Percentiles rank a stretch among this genome's conserved stretches.
Conservation (phyloP, 768 basidiomycete genomes). For the Lenzites betulinus region DNA sequence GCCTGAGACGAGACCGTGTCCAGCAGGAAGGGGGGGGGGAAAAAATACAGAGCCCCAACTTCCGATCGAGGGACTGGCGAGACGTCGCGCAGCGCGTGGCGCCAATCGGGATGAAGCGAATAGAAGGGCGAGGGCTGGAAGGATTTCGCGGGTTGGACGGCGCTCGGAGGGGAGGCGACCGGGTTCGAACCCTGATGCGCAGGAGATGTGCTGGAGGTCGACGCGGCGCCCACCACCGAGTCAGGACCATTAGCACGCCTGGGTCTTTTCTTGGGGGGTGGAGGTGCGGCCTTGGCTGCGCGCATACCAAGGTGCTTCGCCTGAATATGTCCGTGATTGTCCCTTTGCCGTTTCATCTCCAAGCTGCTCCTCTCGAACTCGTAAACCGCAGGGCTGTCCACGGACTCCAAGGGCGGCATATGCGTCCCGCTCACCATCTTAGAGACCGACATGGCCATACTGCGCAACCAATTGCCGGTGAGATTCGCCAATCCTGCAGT, state of each 20-base stretch:
- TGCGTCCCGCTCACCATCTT: not conserved
- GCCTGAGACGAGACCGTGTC: conserved; percentile 1
- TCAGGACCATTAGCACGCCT: no score
- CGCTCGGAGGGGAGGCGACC: not conserved
- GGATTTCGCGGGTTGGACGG: not conserved
- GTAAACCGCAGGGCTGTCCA: not conserved
- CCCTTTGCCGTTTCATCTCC: no score
- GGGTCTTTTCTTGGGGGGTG: no score
- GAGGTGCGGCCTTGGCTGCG: not conserved
- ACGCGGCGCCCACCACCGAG: no score
- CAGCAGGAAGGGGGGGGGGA: conserved; percentile 5
- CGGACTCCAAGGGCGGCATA: not conserved
- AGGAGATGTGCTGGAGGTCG: no score
- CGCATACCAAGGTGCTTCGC: not conserved
- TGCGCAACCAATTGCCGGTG: not conserved
- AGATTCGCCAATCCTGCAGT: not conserved
- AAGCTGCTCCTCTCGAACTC: no score
- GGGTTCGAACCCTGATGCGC: no score
- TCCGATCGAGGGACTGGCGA: not conserved
- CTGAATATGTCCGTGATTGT: no score
- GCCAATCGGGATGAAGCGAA: not conserved
- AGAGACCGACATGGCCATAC: not conserved
- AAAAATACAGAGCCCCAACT: conserved; percentile 1
- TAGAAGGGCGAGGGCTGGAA: not conserved
- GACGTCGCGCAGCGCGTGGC: not conserved